Evolutionary conservation across 2,329 filamentous ascomycete genomes (phyloP).

Genomic region (Rutstroemia sydowiana): DNA sequence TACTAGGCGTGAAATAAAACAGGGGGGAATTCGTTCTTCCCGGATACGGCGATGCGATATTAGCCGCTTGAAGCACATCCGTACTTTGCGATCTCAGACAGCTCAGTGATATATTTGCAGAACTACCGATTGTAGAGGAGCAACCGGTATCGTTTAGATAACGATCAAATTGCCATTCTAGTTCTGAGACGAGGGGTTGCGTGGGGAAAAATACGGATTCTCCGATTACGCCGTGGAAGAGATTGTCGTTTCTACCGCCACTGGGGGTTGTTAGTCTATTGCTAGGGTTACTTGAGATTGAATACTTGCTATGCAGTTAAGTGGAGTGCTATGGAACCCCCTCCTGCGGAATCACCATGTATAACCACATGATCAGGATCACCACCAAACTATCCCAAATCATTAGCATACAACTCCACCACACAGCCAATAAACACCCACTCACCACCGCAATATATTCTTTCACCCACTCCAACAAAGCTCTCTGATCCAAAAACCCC

Average conservation of each 20-base stretch:
- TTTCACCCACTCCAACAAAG: conserved; percentile 54
- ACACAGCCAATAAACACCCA: too few species aligned
- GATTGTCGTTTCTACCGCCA: conserved; percentile 22
- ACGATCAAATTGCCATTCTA: conserved; percentile 36
- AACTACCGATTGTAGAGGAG: conserved; percentile 7
- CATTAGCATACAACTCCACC: too few species aligned
- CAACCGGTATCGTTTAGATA: conserved; percentile 32
- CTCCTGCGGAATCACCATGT: conserved; percentile 41
- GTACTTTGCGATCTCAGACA: conserved; percentile 34
- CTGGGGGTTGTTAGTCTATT: conserved; percentile 4
- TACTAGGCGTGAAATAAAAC: conserved; percentile 36
- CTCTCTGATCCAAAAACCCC: conserved; percentile 56
- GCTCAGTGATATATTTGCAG: conserved; percentile 25
- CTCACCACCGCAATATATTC: conserved; percentile 45
- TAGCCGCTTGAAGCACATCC: conserved; percentile 32
- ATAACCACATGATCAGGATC: conserved; percentile 40
- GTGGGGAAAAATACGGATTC: conserved; percentile 34
- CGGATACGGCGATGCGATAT: conserved; percentile 32
- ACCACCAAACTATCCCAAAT: conserved; percentile 35
- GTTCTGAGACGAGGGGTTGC: conserved; percentile 31
- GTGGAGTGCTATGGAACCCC: conserved; percentile 37
- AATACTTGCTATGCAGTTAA: conserved; percentile 24
- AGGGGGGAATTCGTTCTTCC: conserved; percentile 29
- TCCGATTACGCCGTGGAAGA: conserved; percentile 28
- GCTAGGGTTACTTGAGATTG: neutral